A percentile compares a stretch with the other conserved stretches of the same genome.
phyloP scores from a whole-genome alignment of 1,284 basidiomycete species.

The Schizopora paradoxa region DNA sequence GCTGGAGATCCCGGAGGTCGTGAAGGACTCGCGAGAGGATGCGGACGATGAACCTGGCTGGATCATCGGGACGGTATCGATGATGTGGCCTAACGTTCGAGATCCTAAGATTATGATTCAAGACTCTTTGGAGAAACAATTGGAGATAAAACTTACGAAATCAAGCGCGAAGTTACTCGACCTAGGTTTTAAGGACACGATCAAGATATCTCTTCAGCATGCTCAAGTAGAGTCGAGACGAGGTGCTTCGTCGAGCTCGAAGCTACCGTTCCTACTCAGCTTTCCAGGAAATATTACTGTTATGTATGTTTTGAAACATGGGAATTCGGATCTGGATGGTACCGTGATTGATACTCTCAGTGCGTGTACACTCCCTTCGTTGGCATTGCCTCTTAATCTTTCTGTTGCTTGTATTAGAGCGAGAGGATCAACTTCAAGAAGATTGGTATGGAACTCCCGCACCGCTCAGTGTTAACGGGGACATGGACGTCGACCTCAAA shows the following conservation, averaged over 20 bases:
- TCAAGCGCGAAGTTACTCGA: constrained; percentile 3
- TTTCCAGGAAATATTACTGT: no score
- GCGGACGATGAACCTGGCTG: constrained; percentile 2
- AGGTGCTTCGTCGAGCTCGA: neutral
- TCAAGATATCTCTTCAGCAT: constrained; percentile 10
- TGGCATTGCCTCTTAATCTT: no score
- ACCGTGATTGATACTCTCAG: no score
- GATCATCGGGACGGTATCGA: constrained; percentile 7
- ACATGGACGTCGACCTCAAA: neutral
- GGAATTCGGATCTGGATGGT: no score
- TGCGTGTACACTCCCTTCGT: no score
- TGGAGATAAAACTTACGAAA: constrained; percentile 6
- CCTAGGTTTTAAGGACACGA: neutral
- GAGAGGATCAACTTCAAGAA: neutral
- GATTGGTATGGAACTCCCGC: constrained; percentile 12
- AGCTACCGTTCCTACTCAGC: neutral
- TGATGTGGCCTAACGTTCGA: constrained; percentile 2
- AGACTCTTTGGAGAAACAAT: neutral
- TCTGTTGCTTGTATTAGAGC: no score
- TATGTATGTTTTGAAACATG: no score
- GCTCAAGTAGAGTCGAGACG: no score
- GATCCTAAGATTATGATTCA: neutral
- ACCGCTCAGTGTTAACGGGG: neutral
- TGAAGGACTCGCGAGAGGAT: no score
- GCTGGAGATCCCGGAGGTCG: no score